Evolutionary conservation across 371 early-diverging fungal genomes (phyloP).

Genomic region (Thermomucor indicae-seudaticae): DNA sequence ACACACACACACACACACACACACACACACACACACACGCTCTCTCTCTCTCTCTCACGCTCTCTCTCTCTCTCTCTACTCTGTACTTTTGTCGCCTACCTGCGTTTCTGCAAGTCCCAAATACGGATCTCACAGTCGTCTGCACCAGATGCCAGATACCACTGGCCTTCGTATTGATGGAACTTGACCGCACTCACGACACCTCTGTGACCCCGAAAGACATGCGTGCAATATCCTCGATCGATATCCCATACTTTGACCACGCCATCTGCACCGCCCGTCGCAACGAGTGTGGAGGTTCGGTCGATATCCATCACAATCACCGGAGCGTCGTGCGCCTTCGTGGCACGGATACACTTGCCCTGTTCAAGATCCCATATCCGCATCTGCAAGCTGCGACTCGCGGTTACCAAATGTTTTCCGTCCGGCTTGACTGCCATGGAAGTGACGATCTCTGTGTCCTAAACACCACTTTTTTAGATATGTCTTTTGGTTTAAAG

Average conservation of each 20-base stretch:
- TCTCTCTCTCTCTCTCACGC: slow-evolving; percentile 23
- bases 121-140: slow-evolving; percentile 88
- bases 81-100: no score
- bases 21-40: not conserved
- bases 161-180: slow-evolving; percentile 56
- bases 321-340: slow-evolving; percentile 91
- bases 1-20: no score
- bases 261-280: slow-evolving; percentile 95
- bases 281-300: slow-evolving; percentile 88
- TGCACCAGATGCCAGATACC: slow-evolving; percentile 77
- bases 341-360: slow-evolving; percentile 62
- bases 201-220: slow-evolving; percentile 90
- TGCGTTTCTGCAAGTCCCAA: slow-evolving; percentile 86
- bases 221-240: slow-evolving; percentile 92
- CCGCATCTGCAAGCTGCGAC: slow-evolving; percentile 73
- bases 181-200: slow-evolving; percentile 85
- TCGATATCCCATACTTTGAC: slow-evolving; percentile 96
- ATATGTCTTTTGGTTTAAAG: not conserved
- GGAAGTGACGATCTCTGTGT: slow-evolving; percentile 83
- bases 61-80: no score
- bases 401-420: slow-evolving; percentile 73
- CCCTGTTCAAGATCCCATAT: slow-evolving; percentile 78
- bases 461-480: slow-evolving; percentile 33
- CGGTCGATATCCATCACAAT: slow-evolving; percentile 89
- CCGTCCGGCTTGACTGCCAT: slow-evolving; percentile 84